These are phyloP conservation scores for Trichomonas tenax DNA, from an alignment of 208 protist genomes.

Conservation along the genomic window DNA sequence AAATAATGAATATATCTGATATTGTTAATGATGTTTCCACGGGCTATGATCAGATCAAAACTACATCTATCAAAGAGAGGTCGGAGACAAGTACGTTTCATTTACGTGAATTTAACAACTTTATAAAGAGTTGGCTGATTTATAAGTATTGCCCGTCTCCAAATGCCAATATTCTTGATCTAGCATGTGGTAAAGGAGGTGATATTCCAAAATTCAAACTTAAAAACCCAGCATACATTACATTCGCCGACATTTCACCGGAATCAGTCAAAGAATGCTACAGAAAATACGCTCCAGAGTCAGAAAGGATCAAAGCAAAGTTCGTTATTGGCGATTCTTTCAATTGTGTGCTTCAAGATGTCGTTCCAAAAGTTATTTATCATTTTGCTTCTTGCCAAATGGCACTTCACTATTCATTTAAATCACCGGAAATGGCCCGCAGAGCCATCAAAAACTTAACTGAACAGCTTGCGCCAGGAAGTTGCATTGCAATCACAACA, in stretches of 20 bases:
- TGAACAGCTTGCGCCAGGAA: background rate
- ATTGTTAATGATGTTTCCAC: background rate
- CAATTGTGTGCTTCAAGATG: background rate
- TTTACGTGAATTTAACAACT: slow-evolving; percentile 10
- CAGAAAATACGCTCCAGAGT: background rate
- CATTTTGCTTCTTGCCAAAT: background rate
- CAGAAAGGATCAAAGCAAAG: background rate
- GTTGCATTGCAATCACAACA: background rate
- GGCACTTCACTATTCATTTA: background rate
- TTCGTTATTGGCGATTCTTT: background rate
- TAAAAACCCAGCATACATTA: background rate
- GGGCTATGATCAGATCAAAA: background rate
- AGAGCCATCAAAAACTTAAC: background rate
- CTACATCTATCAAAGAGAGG: background rate
- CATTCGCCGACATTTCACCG: background rate
- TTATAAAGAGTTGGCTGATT: background rate
- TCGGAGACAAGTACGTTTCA: background rate
- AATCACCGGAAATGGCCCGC: background rate
- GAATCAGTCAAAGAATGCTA: background rate
- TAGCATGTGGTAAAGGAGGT: background rate
- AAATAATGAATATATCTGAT: too few relatives aligned
- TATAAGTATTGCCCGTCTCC: background rate
- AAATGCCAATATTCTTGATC: background rate
- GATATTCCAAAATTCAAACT: background rate
- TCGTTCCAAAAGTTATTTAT: background rate